Evolutionary conservation across 257 asterid genomes (phyloP).

Genomic region (Ballota nigra): DNA sequence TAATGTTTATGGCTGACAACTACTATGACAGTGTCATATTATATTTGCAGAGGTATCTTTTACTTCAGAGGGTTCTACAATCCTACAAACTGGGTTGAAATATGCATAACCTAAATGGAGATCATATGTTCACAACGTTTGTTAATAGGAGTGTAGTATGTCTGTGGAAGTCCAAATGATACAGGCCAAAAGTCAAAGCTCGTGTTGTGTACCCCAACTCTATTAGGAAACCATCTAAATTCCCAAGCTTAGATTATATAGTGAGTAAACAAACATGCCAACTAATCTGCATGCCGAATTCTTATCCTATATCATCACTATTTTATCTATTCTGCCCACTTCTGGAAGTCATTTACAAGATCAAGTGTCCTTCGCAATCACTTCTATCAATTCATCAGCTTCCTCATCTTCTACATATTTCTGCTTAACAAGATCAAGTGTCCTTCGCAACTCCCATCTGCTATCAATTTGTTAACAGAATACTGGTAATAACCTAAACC

Average conservation of each 20-base stretch:
- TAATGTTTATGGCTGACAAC: background rate
- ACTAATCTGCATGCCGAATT: background rate
- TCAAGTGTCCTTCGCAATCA: too few relatives aligned
- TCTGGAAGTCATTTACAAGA: conserved; percentile 18
- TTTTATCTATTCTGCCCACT: background rate
- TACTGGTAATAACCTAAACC: background rate
- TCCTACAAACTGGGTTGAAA: background rate
- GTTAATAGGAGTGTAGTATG: background rate
- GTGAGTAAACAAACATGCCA: background rate
- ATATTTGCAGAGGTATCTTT: conserved; percentile 9
- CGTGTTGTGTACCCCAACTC: background rate
- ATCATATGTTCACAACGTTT: background rate
- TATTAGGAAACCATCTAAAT: background rate
- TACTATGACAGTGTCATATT: background rate
- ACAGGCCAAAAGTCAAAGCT: background rate
- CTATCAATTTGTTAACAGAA: conserved; percentile 14
- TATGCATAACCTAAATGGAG: conserved; percentile 2
- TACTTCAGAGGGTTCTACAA: conserved; percentile 2
- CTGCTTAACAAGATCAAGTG: background rate
- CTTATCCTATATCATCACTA: background rate
- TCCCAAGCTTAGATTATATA: background rate
- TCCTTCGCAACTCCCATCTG: background rate
- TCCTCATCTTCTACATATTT: conserved; percentile 13
- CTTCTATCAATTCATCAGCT: background rate
- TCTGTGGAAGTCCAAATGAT: conserved; percentile 5